A percentile compares a stretch with the other conserved stretches of the same genome.
These are phyloP conservation scores for Vicia sativa DNA, from an alignment of 306 rosid species.

Conservation along the genomic window DNA sequence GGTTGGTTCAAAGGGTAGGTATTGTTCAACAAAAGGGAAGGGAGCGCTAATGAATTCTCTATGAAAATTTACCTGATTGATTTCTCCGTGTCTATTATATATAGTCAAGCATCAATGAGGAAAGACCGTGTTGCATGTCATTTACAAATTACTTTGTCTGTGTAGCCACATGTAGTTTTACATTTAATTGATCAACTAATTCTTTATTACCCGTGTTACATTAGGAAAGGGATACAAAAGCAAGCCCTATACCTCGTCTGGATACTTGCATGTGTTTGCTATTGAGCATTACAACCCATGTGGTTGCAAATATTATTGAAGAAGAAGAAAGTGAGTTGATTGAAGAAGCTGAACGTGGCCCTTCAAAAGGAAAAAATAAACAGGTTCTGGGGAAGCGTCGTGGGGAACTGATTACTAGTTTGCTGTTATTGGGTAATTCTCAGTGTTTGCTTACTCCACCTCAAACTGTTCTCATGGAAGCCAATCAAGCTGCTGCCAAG, in stretches of 20 bases:
- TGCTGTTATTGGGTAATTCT: conserved; percentile 78
- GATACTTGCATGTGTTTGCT: conserved; percentile 85
- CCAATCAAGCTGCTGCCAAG: conserved; percentile 93
- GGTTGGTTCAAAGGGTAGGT: conserved; percentile 91
- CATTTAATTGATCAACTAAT: conserved; percentile 20
- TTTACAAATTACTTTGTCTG: conserved; percentile 23
- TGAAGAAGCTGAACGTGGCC: conserved; percentile 61
- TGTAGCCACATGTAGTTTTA: conserved; percentile 24
- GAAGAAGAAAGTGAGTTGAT: conserved; percentile 82
- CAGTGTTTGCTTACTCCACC: conserved; percentile 72
- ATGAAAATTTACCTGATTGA: conserved; percentile 28
- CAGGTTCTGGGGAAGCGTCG: conserved; percentile 61
- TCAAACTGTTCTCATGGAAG: conserved; percentile 57
- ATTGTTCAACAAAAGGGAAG: conserved; percentile 25
- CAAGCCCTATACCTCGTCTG: conserved; percentile 79
- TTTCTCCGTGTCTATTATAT: conserved; percentile 29
- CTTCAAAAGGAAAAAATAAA: conserved; percentile 57
- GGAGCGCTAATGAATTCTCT: conserved; percentile 28
- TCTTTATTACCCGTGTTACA: conserved; percentile 27
- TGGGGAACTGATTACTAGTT: conserved; percentile 66
- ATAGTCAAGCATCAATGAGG: conserved; percentile 6
- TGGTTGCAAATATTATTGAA: conserved; percentile 67
- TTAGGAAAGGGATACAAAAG: conserved; percentile 81
- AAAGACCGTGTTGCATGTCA: conserved; percentile 33
- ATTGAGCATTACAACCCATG: conserved; percentile 71